Evolutionary conservation across 768 basidiomycete genomes (phyloP), one percentile per base, ranked within the genome.

Genomic region (Postia placenta): DNA sequence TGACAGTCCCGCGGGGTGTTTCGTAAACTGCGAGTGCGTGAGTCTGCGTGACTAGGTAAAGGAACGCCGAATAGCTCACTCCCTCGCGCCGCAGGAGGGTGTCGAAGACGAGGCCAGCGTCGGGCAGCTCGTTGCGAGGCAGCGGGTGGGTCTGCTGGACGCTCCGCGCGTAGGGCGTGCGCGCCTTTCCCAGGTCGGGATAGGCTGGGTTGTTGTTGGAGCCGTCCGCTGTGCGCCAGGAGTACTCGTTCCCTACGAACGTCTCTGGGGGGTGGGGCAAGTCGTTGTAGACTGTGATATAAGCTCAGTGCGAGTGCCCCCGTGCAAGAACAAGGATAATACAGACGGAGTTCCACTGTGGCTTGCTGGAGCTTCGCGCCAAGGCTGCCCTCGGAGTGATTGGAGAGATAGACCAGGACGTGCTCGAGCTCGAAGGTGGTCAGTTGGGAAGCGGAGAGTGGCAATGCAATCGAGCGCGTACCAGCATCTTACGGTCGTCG

Each of bases 41-140:
- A 12, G 38, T n/a, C 2, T 28, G 2, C 28, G 38, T 41, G 36
- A 40, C 38, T 19, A 39, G 19, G 17, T 48, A 11, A 1, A 30
- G 25, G 9, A 6, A 27, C 5, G 5, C 5, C 3, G 43, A 14
- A 22, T 20, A 42, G 58, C 68, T 51, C 56, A 85, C 87, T 63
- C 79, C 73, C 48, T 90, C 79, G 20, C 88, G 77, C 56, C 74
- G 81, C 49, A 93, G 69, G 1, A 93, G 74, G 2, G 84, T 80
- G 65, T 92, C 91, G 42, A 89, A 94, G 23, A 93, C 65, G 11
- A 92, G 69, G 9, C 86, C 87, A 14, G 90, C 68, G 64, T 92
- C 90, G 0, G 90, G 90, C 24, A 92, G 70, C 49, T 81, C 78
- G 57, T 84, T 78, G 39, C 60, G 68, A 0, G 88, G 83, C 2